These are phyloP conservation scores for Epichloe hybrida DNA, from an alignment of 2,329 filamentous ascomycete genomes.

Conservation along the genomic window DNA sequence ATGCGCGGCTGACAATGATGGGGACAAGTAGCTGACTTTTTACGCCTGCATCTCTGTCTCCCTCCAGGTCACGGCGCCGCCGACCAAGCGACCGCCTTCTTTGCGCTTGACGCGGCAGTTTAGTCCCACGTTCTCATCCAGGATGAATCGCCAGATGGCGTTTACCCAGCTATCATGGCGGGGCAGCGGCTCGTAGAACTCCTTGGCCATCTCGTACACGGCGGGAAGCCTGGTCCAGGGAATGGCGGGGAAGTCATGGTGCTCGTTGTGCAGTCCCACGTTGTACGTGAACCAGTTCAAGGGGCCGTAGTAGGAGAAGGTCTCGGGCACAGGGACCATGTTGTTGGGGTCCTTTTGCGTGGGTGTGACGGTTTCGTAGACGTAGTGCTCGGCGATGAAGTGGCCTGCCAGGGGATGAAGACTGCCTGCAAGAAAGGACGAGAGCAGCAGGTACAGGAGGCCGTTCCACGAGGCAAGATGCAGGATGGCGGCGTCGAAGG, in stretches of 20 bases:
- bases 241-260: slow-evolving; percentile 95
- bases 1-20: too few relatives aligned
- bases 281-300: slow-evolving; percentile 94
- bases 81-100: slow-evolving; percentile 54
- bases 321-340: slow-evolving; percentile 66
- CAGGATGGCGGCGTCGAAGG: slow-evolving; percentile 63
- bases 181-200: slow-evolving; percentile 86
- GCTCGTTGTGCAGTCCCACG: slow-evolving; percentile 94
- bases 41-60: slow-evolving; percentile 56
- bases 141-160: slow-evolving; percentile 92
- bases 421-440: slow-evolving; percentile 84
- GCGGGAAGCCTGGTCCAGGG: slow-evolving; percentile 80
- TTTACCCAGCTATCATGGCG: slow-evolving; percentile 81
- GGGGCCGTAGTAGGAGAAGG: slow-evolving; percentile 90
- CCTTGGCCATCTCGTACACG: slow-evolving; percentile 66
- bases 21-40: slow-evolving; percentile 10
- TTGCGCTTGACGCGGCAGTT: slow-evolving; percentile 88
- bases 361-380: slow-evolving; percentile 52
- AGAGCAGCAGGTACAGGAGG: slow-evolving; percentile 72
- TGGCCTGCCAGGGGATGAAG: slow-evolving; percentile 91
- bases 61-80: slow-evolving; percentile 43
- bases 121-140: slow-evolving; percentile 77
- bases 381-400: slow-evolving; percentile 97
- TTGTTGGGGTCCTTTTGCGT: slow-evolving; percentile 44
- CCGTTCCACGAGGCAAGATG: slow-evolving; percentile 46